Conservation (phyloP, 2,329 filamentous ascomycete genomes). For the Claviceps cyperi region DNA sequence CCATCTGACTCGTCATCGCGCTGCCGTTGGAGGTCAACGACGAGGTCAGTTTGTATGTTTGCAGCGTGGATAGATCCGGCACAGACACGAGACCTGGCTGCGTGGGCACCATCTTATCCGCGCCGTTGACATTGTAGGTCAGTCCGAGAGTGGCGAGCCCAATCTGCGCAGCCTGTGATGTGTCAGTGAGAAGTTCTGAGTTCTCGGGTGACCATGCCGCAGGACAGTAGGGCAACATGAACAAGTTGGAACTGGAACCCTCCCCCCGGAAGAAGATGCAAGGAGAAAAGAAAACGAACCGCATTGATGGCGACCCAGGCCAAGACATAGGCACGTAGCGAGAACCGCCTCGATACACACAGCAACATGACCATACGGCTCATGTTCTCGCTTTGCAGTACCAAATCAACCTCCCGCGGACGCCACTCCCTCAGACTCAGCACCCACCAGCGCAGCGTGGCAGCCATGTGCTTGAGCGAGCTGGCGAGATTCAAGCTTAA, state of each 20-base stretch:
- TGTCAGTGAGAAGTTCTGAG: not conserved
- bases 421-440: conserved; percentile 22
- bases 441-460: conserved; percentile 32
- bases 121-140: conserved; percentile 26
- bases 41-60: conserved; percentile 15
- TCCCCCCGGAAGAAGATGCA: too few relatives aligned
- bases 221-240: too few relatives aligned
- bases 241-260: too few relatives aligned
- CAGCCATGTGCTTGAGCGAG: conserved; percentile 27
- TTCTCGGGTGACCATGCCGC: too few relatives aligned
- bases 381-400: conserved; percentile 13
- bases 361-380: conserved; percentile 11
- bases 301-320: conserved; percentile 12
- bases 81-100: conserved; percentile 20
- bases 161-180: conserved; percentile 23
- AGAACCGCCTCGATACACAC: conserved; percentile 7
- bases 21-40: not conserved
- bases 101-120: conserved; percentile 19
- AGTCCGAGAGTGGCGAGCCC: conserved; percentile 28
- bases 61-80: conserved; percentile 22
- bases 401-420: conserved; percentile 19
- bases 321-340: conserved; percentile 10
- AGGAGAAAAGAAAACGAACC: conserved; percentile 6
- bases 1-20: conserved; percentile 5
- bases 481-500: conserved; percentile 28